phyloP scores from a whole-genome alignment of 2,329 filamentous ascomycete species.

The Zymoseptoria pseudotritici region DNA sequence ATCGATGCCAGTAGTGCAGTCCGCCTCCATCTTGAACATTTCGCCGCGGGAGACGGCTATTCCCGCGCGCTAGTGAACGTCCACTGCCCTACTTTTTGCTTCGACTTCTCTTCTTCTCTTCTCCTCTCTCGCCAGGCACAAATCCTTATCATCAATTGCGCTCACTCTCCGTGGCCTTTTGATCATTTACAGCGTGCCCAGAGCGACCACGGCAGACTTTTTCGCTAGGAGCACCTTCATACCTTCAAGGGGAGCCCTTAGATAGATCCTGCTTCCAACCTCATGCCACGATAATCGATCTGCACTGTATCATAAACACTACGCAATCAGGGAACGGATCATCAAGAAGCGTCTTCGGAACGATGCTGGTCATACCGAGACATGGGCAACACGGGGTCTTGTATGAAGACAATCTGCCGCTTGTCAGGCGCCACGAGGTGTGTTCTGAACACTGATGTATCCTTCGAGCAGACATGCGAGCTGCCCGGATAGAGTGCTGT shows the following conservation, averaged over 20 bases:
- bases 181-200: slow-evolving; percentile 89
- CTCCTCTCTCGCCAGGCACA: slow-evolving; percentile 51
- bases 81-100: not conserved
- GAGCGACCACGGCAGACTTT: slow-evolving; percentile 73
- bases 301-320: not conserved
- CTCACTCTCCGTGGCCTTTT: slow-evolving; percentile 61
- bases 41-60: slow-evolving; percentile 11
- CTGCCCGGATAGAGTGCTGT: not conserved
- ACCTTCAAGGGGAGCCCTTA: slow-evolving; percentile 73
- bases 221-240: slow-evolving; percentile 96
- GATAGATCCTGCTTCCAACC: slow-evolving; percentile 90
- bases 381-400: not conserved
- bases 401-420: no score
- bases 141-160: slow-evolving; percentile 92
- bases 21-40: not conserved
- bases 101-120: slow-evolving; percentile 18
- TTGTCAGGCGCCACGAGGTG: no score
- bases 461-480: no score
- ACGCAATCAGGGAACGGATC: not conserved
- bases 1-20: not conserved
- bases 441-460: no score
- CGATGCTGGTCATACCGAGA: not conserved
- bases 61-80: slow-evolving; percentile 5
- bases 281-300: not conserved
- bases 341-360: not conserved